Percentiles rank a stretch among this genome's conserved stretches.
Conservation (phyloP, 352 stramenopile species). For the Globisporangium nagaii region DNA sequence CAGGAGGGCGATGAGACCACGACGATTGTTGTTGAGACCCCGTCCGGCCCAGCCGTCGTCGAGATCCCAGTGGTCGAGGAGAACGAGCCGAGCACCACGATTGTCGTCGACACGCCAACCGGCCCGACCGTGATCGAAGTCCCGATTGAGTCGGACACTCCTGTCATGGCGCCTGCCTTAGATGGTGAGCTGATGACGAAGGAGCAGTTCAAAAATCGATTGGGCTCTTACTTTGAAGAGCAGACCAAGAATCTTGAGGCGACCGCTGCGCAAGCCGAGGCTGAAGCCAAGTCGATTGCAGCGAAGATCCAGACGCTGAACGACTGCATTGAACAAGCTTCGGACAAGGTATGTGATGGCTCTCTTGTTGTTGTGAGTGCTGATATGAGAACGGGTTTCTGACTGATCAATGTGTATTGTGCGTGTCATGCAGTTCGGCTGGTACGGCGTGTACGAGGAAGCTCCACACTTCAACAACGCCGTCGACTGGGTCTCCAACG, state of each 20-base stretch:
- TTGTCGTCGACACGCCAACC: conserved; percentile 2
- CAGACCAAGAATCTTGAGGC: conserved; percentile 27
- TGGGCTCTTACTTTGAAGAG: conserved; percentile 21
- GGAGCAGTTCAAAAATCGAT: conserved; percentile 29
- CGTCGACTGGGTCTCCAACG: conserved; percentile 38
- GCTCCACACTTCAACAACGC: conserved; percentile 37
- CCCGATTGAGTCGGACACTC: background rate
- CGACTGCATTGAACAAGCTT: conserved; percentile 37
- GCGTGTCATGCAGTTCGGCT: conserved; percentile 30
- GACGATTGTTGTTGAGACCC: background rate
- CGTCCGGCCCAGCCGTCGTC: background rate
- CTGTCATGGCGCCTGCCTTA: background rate
- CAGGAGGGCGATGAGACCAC: background rate
- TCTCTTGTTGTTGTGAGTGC: background rate
- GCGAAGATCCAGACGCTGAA: conserved; percentile 22
- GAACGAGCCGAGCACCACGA: background rate
- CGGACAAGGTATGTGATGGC: conserved; percentile 36
- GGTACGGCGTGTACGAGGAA: conserved; percentile 50
- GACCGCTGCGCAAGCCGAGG: conserved; percentile 14
- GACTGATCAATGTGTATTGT: background rate
- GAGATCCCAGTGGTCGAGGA: background rate
- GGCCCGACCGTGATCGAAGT: background rate
- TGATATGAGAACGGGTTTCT: background rate
- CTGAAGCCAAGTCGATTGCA: conserved; percentile 12
- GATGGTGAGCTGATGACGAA: background rate